Conservation (phyloP, 1,139 yeast genomes). For the Pichia sp. region DNA sequence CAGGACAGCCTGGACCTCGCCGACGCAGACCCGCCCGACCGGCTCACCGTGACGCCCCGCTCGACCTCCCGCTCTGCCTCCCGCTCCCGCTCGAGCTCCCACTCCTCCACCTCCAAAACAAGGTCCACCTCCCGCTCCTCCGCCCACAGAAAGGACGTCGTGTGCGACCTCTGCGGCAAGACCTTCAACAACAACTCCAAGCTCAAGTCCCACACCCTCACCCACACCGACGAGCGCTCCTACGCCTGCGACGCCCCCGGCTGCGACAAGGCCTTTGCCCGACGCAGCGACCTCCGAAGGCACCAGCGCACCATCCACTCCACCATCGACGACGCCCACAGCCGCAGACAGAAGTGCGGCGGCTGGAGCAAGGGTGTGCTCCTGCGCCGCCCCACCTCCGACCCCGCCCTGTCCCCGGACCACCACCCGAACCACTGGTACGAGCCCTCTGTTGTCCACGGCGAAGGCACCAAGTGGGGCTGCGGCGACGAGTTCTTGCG, state of each 20-base stretch:
- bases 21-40: not conserved
- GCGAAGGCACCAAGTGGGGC: conserved; percentile 7
- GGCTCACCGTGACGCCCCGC: not conserved
- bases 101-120: not conserved
- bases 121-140: no score
- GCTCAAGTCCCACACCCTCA: conserved; percentile 4
- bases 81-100: not conserved
- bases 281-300: conserved; percentile 90
- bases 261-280: conserved; percentile 92
- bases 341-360: conserved; percentile 6
- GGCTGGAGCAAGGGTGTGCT: conserved; percentile 6
- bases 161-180: conserved; percentile 1
- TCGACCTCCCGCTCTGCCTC: not conserved
- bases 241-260: not conserved
- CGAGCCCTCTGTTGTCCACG: conserved; percentile 1
- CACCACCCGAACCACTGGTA: no score
- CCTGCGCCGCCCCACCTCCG: not conserved
- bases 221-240: conserved; percentile 1
- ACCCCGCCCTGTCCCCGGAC: not conserved
- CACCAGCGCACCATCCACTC: conserved; percentile 57
- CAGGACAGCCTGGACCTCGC: not conserved
- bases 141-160: not conserved
- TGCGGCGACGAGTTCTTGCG: conserved; percentile 9
- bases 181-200: conserved; percentile 3
- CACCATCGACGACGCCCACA: not conserved